Evolutionary conservation across 768 basidiomycete genomes (phyloP).

Genomic region (Hirschioporus abietinus): DNA sequence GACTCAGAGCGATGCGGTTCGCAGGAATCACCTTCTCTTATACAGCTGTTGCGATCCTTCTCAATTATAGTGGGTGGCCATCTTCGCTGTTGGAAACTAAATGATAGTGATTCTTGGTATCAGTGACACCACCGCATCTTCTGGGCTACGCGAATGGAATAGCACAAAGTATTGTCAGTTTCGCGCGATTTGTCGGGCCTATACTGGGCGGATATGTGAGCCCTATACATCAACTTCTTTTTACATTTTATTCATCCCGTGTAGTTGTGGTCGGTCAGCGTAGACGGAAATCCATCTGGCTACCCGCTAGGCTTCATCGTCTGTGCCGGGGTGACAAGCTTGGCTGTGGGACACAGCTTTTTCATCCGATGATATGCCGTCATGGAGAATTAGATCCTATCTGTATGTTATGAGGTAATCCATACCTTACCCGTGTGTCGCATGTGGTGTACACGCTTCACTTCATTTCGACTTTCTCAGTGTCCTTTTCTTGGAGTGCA

Average conservation of each 20-base stretch:
- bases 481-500: neutral
- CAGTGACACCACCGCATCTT: slow-evolving; percentile 87
- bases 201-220: slow-evolving; percentile 78
- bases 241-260: slow-evolving; percentile 13
- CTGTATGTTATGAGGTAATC: neutral
- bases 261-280: slow-evolving; percentile 72
- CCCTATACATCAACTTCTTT: slow-evolving; percentile 8
- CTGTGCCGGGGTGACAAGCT: slow-evolving; percentile 53
- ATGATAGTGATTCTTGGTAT: slow-evolving; percentile 9
- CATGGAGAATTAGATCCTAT: neutral
- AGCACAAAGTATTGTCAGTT: slow-evolving; percentile 91
- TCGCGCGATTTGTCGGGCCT: slow-evolving; percentile 88
- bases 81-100: slow-evolving; percentile 5
- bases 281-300: slow-evolving; percentile 60
- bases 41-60: slow-evolving; percentile 82
- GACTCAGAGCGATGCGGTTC: slow-evolving; percentile 71
- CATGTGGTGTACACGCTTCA: neutral
- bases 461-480: neutral
- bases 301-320: slow-evolving; percentile 72
- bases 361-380: slow-evolving; percentile 50
- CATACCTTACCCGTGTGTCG: neutral
- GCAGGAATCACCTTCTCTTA: slow-evolving; percentile 87
- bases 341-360: slow-evolving; percentile 67
- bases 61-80: slow-evolving; percentile 67
- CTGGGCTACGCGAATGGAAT: slow-evolving; percentile 93